Conservation (phyloP, 2,329 filamentous ascomycete species). For the Knufia fluminis region DNA sequence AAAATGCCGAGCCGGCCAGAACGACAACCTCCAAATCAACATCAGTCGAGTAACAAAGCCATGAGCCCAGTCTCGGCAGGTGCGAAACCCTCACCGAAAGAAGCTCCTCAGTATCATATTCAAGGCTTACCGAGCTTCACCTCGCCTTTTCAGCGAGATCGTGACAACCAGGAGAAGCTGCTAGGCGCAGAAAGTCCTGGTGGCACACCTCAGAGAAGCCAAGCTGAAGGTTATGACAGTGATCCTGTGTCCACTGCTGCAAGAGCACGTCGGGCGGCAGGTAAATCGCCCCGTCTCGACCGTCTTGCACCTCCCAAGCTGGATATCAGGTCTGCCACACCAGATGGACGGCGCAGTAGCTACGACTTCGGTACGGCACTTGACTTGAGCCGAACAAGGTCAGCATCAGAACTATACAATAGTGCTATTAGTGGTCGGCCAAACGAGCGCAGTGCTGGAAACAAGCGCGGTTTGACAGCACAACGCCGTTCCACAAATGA, state of each 20-base stretch:
- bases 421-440: constrained; percentile 7
- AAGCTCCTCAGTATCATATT: constrained; percentile 30
- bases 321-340: constrained; percentile 32
- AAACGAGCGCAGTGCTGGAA: neutral
- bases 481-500: neutral
- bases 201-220: neutral
- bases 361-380: constrained; percentile 27
- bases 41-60: neutral
- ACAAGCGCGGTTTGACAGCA: neutral
- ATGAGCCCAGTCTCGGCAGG: neutral
- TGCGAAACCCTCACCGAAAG: constrained; percentile 9
- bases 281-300: constrained; percentile 35
- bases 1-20: constrained; percentile 12
- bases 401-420: constrained; percentile 19
- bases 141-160: constrained; percentile 37
- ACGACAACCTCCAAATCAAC: neutral
- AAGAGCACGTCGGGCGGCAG: constrained; percentile 29
- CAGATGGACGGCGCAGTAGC: constrained; percentile 17
- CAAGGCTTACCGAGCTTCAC: constrained; percentile 44
- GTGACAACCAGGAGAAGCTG: constrained; percentile 26
- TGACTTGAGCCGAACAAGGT: constrained; percentile 16
- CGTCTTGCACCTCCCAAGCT: constrained; percentile 43
- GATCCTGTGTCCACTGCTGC: constrained; percentile 38
- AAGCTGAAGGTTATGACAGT: neutral
- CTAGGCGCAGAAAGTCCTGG: constrained; percentile 22